Conservation (phyloP, 2,329 filamentous ascomycete genomes). For the Colletotrichum brevisporum region DNA sequence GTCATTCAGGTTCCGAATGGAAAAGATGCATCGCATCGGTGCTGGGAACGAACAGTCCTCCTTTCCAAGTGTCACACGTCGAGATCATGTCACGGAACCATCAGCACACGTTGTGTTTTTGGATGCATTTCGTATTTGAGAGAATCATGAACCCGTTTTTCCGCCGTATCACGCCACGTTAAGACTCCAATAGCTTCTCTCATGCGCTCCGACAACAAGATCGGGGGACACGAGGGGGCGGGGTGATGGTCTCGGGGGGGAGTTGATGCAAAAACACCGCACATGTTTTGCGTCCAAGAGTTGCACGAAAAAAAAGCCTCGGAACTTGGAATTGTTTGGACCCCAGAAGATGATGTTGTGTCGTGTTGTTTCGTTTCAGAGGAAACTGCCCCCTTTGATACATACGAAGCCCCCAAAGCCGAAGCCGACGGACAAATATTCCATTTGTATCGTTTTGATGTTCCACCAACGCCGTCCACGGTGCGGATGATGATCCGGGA, state of each 20-base stretch:
- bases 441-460: constrained; percentile 36
- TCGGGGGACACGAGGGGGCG: constrained; percentile 33
- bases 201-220: constrained; percentile 22
- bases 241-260: too few relatives aligned
- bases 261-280: constrained; percentile 34
- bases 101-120: constrained; percentile 23
- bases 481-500: constrained; percentile 39
- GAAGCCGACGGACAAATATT: constrained; percentile 36
- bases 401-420: constrained; percentile 19
- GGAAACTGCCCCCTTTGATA: constrained; percentile 29
- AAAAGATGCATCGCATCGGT: too few relatives aligned
- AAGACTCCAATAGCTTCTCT: constrained; percentile 41
- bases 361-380: neutral
- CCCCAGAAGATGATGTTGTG: constrained; percentile 15
- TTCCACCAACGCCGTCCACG: constrained; percentile 41
- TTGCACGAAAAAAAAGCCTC: constrained; percentile 32
- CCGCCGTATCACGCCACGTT: constrained; percentile 42
- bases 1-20: too few relatives aligned
- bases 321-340: constrained; percentile 19
- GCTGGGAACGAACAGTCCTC: too few relatives aligned
- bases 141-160: constrained; percentile 44
- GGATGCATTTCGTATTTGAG: constrained; percentile 43
- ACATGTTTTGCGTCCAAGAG: constrained; percentile 34
- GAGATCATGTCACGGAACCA: neutral
- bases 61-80: too few relatives aligned